Percentiles rank a stretch among this genome's conserved stretches.
Evolutionary conservation across 345 rosid genomes (phyloP).

Genomic region (Passiflora organensis): DNA sequence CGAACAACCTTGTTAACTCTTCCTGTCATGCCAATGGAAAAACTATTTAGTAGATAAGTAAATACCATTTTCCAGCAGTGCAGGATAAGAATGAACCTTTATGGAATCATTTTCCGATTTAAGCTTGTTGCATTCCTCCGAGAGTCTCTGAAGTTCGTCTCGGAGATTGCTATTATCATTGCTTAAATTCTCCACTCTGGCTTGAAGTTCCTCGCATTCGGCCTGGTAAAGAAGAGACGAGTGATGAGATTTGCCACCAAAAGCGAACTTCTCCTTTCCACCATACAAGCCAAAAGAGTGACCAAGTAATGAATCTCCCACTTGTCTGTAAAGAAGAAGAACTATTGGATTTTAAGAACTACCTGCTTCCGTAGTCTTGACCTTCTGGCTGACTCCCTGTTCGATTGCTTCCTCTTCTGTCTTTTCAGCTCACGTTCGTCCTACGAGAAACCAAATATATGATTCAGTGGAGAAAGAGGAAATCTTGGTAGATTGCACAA

Average conservation of each 20-base stretch:
- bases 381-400: slow-evolving; percentile 94
- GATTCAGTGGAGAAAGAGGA: slow-evolving; percentile 7
- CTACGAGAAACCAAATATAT: slow-evolving; percentile 28
- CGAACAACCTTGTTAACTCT: slow-evolving; percentile 57
- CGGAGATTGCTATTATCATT: slow-evolving; percentile 60
- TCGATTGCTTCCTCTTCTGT: slow-evolving; percentile 96
- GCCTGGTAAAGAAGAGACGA: slow-evolving; percentile 42
- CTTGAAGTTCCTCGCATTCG: slow-evolving; percentile 91
- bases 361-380: slow-evolving; percentile 99
- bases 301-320: too few relatives aligned
- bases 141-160: slow-evolving; percentile 78
- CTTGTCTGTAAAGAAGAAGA: too few relatives aligned
- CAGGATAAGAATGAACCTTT: slow-evolving; percentile 38
- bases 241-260: too few relatives aligned
- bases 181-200: slow-evolving; percentile 55
- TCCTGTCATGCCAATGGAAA: slow-evolving; percentile 53
- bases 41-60: not conserved
- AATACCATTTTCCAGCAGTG: too few relatives aligned
- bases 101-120: slow-evolving; percentile 70
- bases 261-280: too few relatives aligned
- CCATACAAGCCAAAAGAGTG: too few relatives aligned
- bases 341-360: too few relatives aligned
- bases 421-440: slow-evolving; percentile 91
- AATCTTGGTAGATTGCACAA: not conserved
- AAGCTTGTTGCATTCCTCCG: slow-evolving; percentile 83